Evolutionary conservation across 306 rosid genomes (phyloP).

Genomic region (Inga laurina): DNA sequence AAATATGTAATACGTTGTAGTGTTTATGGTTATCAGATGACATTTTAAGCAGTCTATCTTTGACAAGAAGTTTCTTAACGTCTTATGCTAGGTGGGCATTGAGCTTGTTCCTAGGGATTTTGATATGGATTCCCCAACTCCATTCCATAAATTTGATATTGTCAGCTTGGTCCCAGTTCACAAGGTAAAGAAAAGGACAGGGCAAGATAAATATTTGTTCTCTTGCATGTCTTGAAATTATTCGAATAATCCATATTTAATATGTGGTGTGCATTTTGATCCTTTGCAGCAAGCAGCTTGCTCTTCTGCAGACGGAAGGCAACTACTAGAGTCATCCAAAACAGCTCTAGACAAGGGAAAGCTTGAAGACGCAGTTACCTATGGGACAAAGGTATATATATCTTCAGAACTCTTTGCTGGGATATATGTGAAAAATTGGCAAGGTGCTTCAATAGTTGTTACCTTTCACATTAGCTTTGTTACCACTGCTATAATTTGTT

Average conservation of each 20-base stretch:
- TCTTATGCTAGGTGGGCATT: slow-evolving; percentile 75
- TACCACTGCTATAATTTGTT: slow-evolving; percentile 33
- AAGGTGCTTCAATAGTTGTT: slow-evolving; percentile 16
- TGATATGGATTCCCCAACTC: slow-evolving; percentile 86
- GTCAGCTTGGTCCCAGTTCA: slow-evolving; percentile 93
- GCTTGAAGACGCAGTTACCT: slow-evolving; percentile 95
- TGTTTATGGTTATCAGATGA: slow-evolving; percentile 19
- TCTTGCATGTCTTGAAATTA: slow-evolving; percentile 17
- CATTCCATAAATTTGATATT: slow-evolving; percentile 78
- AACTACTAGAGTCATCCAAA: slow-evolving; percentile 93
- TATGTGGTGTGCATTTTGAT: slow-evolving; percentile 30
- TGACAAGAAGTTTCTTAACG: slow-evolving; percentile 28
- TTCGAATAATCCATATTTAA: slow-evolving; percentile 28
- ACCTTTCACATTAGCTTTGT: slow-evolving; percentile 23
- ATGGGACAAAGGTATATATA: slow-evolving; percentile 79
- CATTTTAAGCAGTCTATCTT: slow-evolving; percentile 19
- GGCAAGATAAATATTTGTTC: slow-evolving; percentile 23
- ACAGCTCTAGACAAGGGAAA: slow-evolving; percentile 98
- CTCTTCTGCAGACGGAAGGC: slow-evolving; percentile 99
- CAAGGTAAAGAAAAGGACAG: slow-evolving; percentile 62
- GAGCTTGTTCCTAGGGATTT: slow-evolving; percentile 94
- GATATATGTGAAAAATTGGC: slow-evolving; percentile 17
- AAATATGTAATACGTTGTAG: slow-evolving; percentile 6
- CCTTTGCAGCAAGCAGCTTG: slow-evolving; percentile 96
- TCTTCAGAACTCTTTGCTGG: slow-evolving; percentile 25